phyloP scores from a whole-genome alignment of 495 filamentous ascomycete species.

The Terfezia boudieri region DNA sequence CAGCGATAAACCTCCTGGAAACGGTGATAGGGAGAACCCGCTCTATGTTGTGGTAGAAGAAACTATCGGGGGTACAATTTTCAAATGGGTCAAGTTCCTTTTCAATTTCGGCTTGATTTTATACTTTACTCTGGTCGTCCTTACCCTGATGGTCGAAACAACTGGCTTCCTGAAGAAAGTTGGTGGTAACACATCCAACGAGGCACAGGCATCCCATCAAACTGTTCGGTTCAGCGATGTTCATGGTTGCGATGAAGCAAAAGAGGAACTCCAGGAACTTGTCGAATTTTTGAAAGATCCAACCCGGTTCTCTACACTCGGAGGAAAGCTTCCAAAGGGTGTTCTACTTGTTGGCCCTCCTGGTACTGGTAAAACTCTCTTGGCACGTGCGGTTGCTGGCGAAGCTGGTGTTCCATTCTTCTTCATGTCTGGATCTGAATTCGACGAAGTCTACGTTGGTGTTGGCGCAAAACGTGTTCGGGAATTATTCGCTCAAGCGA shows the following conservation, averaged over 20 bases:
- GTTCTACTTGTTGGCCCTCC: conserved; percentile 87
- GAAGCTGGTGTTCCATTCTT: conserved; percentile 97
- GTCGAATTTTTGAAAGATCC: conserved; percentile 91
- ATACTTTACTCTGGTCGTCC: conserved; percentile 49
- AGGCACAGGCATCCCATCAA: conserved; percentile 77
- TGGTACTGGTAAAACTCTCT: conserved; percentile 93
- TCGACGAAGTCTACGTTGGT: conserved; percentile 95
- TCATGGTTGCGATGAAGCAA: conserved; percentile 92
- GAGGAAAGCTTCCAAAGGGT: conserved; percentile 91
- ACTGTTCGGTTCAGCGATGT: conserved; percentile 82
- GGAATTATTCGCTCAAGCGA: conserved; percentile 76
- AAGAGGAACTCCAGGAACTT: conserved; percentile 90
- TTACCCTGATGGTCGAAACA: conserved; percentile 60
- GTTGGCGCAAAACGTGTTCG: conserved; percentile 95
- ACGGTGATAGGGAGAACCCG: conserved; percentile 53
- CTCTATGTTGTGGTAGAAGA: conserved; percentile 95
- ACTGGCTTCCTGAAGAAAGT: conserved; percentile 58
- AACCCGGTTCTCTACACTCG: conserved; percentile 70
- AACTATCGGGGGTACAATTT: conserved; percentile 48
- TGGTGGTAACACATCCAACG: conserved; percentile 42
- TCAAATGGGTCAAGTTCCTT: conserved; percentile 78
- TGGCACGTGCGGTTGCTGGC: conserved; percentile 86
- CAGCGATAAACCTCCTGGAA: conserved; percentile 18
- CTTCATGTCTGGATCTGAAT: conserved; percentile 98
- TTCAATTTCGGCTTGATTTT: conserved; percentile 50